These are phyloP conservation scores for Hevea brasiliensis DNA, from an alignment of 345 rosid genomes.

Conservation along the genomic window DNA sequence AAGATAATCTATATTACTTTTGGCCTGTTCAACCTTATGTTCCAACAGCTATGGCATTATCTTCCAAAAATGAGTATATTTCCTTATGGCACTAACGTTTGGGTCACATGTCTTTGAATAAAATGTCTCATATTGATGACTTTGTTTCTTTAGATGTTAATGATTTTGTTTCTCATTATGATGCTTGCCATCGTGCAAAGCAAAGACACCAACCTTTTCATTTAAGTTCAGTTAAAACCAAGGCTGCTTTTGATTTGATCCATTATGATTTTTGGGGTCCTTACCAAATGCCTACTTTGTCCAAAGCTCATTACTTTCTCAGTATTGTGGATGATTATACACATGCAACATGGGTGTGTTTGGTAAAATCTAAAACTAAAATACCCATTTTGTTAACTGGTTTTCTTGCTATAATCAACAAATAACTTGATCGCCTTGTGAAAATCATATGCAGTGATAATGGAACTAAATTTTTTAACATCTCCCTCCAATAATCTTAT, in stretches of 20 bases:
- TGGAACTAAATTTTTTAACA: no score
- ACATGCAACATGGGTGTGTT: no score
- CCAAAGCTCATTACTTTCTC: no score
- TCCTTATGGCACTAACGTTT: background rate
- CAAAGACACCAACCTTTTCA: background rate
- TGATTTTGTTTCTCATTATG: background rate
- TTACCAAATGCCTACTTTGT: no score
- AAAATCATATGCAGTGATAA: no score
- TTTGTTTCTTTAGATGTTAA: background rate
- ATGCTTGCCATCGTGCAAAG: background rate
- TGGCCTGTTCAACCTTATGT: background rate
- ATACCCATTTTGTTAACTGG: background rate
- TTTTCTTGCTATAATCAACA: background rate
- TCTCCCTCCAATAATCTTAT: no score
- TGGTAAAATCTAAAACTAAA: no score
- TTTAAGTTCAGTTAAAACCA: background rate
- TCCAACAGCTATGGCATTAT: background rate
- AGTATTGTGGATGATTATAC: no score
- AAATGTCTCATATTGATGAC: background rate
- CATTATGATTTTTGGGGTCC: background rate
- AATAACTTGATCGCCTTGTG: no score
- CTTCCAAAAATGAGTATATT: background rate
- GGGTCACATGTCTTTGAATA: background rate
- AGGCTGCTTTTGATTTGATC: background rate
- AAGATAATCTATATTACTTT: background rate